These are phyloP conservation scores for Hydrangea macrophylla DNA, from an alignment of 148 eudicot species.

Conservation along the genomic window DNA sequence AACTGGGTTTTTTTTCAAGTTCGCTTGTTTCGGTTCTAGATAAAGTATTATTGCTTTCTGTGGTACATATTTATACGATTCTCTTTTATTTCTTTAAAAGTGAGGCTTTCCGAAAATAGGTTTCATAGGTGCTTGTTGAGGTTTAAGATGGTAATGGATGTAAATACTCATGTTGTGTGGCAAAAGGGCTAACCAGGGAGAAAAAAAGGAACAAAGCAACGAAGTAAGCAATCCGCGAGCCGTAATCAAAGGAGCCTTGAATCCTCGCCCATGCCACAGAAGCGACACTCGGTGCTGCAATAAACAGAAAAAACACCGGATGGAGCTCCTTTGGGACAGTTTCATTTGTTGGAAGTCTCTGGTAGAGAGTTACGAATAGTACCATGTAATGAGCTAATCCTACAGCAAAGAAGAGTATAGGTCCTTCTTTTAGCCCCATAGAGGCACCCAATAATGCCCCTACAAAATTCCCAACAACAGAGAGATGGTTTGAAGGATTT, in stretches of 20 bases:
- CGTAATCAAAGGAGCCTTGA: conserved; percentile 70
- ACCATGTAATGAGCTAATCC: conserved; percentile 89
- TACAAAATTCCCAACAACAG: conserved; percentile 85
- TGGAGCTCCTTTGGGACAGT: conserved; percentile 93
- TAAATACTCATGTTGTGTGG: neutral
- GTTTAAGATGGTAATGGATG: neutral
- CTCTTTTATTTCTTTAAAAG: no score
- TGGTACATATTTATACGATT: no score
- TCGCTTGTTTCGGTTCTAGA: neutral
- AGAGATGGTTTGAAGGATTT: conserved; percentile 74
- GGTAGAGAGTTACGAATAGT: conserved; percentile 86
- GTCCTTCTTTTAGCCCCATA: conserved; percentile 93
- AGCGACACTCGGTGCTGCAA: conserved; percentile 89
- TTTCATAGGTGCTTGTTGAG: neutral
- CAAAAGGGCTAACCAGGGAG: conserved; percentile 65
- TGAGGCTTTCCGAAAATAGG: no score
- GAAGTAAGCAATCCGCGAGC: conserved; percentile 71
- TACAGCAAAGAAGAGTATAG: conserved; percentile 81
- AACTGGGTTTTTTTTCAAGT: neutral
- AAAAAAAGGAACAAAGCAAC: conserved; percentile 80
- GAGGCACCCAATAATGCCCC: conserved; percentile 83
- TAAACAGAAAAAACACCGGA: conserved; percentile 90
- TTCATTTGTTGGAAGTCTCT: conserved; percentile 87
- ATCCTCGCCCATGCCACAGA: conserved; percentile 91
- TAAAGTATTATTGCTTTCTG: no score